A percentile compares a stretch with the other conserved stretches of the same genome.
Conservation (phyloP, 163 green algal genomes). For the Prototheca cutis region DNA sequence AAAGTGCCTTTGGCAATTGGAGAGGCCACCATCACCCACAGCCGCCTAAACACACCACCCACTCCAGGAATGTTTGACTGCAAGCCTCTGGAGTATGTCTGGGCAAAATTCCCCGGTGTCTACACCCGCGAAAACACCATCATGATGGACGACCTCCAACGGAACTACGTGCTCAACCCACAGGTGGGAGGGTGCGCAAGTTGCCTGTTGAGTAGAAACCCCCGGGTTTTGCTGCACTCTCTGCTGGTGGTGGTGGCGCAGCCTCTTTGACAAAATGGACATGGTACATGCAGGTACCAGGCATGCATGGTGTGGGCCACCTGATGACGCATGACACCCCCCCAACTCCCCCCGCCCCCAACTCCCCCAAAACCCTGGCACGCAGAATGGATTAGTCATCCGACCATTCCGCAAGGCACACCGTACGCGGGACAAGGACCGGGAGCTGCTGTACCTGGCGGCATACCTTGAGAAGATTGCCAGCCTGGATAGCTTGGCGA, state of each 20-base stretch:
- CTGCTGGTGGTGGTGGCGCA: too few relatives aligned
- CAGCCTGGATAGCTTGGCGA: conserved; percentile 37
- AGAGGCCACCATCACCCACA: not conserved
- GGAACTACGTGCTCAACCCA: conserved; percentile 95
- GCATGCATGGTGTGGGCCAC: too few relatives aligned
- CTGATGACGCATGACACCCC: too few relatives aligned
- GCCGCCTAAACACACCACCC: not conserved
- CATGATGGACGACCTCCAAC: conserved; percentile 92
- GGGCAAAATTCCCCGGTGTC: conserved; percentile 66
- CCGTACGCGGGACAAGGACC: conserved; percentile 42
- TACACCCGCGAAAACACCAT: conserved; percentile 86
- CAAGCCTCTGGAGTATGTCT: conserved; percentile 87
- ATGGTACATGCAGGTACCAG: too few relatives aligned
- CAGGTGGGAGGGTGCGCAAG: too few relatives aligned
- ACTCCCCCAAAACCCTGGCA: too few relatives aligned
- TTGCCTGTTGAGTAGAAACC: too few relatives aligned
- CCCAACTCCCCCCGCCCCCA: not conserved
- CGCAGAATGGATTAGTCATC: conserved; percentile 77
- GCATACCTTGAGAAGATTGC: conserved; percentile 76
- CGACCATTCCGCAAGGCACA: conserved; percentile 65
- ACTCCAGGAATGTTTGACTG: conserved; percentile 80
- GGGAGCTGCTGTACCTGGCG: conserved; percentile 73
- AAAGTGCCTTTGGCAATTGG: not conserved
- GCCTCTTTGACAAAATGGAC: too few relatives aligned
- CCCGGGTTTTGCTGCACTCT: too few relatives aligned